phyloP scores from a whole-genome alignment of 345 rosid genomes.

The Kernera saxatilis region DNA sequence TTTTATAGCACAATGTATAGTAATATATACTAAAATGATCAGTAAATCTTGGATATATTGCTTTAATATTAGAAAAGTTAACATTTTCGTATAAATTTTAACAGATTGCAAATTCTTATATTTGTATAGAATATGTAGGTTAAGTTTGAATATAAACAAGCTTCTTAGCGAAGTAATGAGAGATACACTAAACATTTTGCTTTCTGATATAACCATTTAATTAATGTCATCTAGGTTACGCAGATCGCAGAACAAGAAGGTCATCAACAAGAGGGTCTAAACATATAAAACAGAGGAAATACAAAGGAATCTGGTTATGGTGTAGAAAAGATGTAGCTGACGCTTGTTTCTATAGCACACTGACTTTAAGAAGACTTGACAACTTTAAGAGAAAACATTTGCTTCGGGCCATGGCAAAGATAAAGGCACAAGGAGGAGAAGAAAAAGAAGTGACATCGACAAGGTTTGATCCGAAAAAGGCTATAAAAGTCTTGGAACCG shows the following conservation, averaged over 20 bases:
- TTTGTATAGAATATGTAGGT: not conserved
- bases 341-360: constrained; percentile 55
- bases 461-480: constrained; percentile 31
- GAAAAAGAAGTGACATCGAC: constrained; percentile 17
- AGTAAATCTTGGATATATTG: not conserved
- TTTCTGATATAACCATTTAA: not conserved
- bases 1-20: not conserved
- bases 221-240: not conserved
- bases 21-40: not conserved
- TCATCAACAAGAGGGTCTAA: constrained; percentile 23
- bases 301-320: constrained; percentile 23
- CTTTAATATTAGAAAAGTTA: not conserved
- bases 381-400: constrained; percentile 23
- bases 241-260: constrained; percentile 30
- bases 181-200: not conserved
- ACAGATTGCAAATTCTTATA: not conserved
- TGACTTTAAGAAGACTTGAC: constrained; percentile 36
- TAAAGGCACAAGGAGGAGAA: constrained; percentile 48
- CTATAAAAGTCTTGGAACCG: constrained; percentile 44
- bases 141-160: not conserved
- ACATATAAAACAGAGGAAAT: not conserved
- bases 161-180: not conserved
- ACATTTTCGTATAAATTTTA: not conserved
- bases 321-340: constrained; percentile 55
- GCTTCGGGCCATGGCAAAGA: constrained; percentile 31